Percentiles rank a stretch among this genome's conserved stretches.
Conservation (phyloP, 768 basidiomycete genomes). For the Ephemerocybe angulata region DNA sequence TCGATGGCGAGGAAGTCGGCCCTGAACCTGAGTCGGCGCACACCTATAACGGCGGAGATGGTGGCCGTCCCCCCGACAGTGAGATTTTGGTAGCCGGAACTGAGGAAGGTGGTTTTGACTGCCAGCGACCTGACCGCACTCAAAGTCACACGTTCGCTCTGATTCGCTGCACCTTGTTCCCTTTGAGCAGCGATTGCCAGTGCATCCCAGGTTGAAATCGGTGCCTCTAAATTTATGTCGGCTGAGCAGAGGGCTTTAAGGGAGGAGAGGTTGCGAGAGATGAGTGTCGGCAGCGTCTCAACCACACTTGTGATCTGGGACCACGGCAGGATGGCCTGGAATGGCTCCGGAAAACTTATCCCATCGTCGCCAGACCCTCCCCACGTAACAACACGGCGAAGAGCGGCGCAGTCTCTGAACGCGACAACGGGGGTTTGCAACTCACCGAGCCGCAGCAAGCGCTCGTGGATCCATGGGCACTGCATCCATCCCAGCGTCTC, state of each 20-base stretch:
- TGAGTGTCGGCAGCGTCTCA: neutral
- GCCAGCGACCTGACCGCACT: too few species aligned
- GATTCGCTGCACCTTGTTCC: neutral
- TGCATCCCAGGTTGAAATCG: neutral
- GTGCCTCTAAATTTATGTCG: neutral
- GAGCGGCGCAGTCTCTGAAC: neutral
- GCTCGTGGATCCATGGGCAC: neutral
- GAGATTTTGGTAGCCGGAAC: too few species aligned
- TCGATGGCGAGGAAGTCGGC: too few species aligned
- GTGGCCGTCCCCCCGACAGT: too few species aligned
- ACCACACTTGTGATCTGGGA: neutral
- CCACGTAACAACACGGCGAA: neutral
- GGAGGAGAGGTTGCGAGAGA: neutral
- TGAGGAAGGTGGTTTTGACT: too few species aligned
- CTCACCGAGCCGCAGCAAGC: neutral
- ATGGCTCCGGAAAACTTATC: neutral
- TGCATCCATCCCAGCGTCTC: too few species aligned
- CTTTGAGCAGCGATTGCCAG: neutral
- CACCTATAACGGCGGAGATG: too few species aligned
- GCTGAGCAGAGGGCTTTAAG: neutral
- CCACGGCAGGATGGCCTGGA: neutral
- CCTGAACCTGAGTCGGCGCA: too few species aligned
- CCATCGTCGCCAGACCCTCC: too few species aligned
- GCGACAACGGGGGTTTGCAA: neutral
- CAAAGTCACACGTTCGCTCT: too few species aligned